Evolutionary conservation across 495 filamentous ascomycete species (phyloP), one percentile per base, ranked within the genome.

Genomic region (Penicillium coprophilum): DNA sequence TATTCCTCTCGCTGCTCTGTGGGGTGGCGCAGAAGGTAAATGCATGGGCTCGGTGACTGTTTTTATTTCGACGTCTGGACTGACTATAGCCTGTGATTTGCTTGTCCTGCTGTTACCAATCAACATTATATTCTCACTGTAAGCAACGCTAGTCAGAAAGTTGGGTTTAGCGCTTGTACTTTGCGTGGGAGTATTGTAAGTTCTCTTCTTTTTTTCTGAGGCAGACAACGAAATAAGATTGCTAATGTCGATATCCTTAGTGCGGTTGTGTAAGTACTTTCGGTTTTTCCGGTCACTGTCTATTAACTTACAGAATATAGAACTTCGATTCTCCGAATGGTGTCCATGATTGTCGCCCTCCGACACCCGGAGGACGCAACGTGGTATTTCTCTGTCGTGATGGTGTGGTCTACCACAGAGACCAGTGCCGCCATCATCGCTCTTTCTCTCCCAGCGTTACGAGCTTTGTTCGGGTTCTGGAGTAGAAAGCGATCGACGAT

Each of bases 331-430:
- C 43, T 55, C 38, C 63, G 63, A 31, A 62, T 65, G 50, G 32
- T 64, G 8, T 50, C 56, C 11, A 60, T 67, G 56, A 53, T 62
- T 24, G 39, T 46, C 19, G 41, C 57, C 4, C 17, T 65, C n/a
- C 15, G 57, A 13, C 34, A 61, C 19, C 41, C 57, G 15, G 17
- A 38, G 7, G 62, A 67, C 13, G 30, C 47, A n/a, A 67, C 57
- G 6, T 62, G 62, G 62, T 65, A 62, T 27, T 60, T 67, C 48
- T 64, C 62, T 10, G 49, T 52, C 4, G 62, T 67, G 10, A 53
- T 67, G 43, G 55, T 46, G 11, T 62, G 62, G 62, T 49, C 58
- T 10, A 34, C 46, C 30, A 46, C 59, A 5, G 62, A 67, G 27
- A 53, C 61, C 28, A 50, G 48, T 28, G 46, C 62, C 20, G 58